Percentiles rank a stretch among this genome's conserved stretches.
Conservation (phyloP, 257 asterid genomes). For the Petunia axillaris region DNA sequence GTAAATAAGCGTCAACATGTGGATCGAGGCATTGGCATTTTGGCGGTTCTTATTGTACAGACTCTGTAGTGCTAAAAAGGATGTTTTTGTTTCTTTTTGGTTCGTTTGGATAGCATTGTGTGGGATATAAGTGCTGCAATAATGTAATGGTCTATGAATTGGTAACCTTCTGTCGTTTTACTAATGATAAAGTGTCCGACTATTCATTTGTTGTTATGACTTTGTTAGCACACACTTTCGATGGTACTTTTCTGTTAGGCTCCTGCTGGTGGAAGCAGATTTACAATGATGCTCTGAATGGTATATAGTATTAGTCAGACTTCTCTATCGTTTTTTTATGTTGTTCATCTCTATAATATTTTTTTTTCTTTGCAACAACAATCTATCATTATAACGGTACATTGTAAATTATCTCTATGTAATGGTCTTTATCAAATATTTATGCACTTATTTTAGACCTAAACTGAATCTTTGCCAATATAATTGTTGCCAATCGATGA, state of each 20-base stretch:
- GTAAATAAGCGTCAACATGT: background rate
- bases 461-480: too few relatives aligned
- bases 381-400: too few relatives aligned
- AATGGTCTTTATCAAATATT: too few relatives aligned
- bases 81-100: constrained; percentile 7
- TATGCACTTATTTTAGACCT: too few relatives aligned
- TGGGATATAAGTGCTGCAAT: constrained; percentile 17
- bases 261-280: background rate
- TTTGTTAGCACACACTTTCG: background rate
- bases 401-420: too few relatives aligned
- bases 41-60: constrained; percentile 22
- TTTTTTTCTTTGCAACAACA: too few relatives aligned
- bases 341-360: too few relatives aligned
- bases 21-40: background rate
- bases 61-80: constrained; percentile 1
- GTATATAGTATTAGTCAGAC: too few relatives aligned
- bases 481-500: too few relatives aligned
- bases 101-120: constrained; percentile 7
- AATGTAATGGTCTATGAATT: background rate
- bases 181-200: background rate
- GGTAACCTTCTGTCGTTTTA: background rate
- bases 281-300: too few relatives aligned
- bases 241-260: background rate
- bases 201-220: background rate
- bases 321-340: too few relatives aligned